Base-by-base conservation (phyloP, 1,284 basidiomycete species). In the Coniophora puteana region DNA sequence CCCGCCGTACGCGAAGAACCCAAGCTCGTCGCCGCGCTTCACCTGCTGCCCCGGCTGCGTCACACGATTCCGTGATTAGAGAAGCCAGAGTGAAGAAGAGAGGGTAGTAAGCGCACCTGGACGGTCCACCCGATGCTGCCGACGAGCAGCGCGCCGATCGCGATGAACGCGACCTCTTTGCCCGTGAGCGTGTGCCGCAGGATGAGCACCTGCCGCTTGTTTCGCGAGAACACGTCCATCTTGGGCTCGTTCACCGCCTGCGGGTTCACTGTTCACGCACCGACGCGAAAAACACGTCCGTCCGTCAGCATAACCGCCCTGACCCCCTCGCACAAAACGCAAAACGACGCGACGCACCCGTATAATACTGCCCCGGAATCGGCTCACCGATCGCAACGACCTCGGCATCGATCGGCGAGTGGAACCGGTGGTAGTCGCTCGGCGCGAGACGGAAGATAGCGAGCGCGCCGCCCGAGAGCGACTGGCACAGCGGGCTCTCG, bases 371-470 rank as follows among this genome's bases (percentile, higher is more conserved):
- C 3, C 79, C 78, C 0, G 69, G 62, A 4, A 86, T 66, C 3
- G 72, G 60, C n/a, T 72, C 68, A 14, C 67, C 69, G 3, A 66
- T 20, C n/a, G n/a, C n/a, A n/a, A n/a, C n/a, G 17, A 80, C 51
- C 18, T 65, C 71, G 16, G 75, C 85, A 40, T 84, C 79, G 20
- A 84, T 69, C 1, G 89, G 89, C 21, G 77, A 78, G 53, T 93
- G 90, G 72, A 89, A 93, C 17, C 89, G 78, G 56, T 92, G 89
- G 52, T 92, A 93, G 57, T 93, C 90, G 26, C 83, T 78, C 0
- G 88, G 89, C 0, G 88, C 87, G 13, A 90, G 73, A 16, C 86
- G 74, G 66, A 89, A 89, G 44, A 83, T 77, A 1, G 81, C 80
- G 2, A 89, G 52, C 8, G 76, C 69, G 0, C 71, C 71, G 16